These are phyloP conservation scores for Exophiala sp. DNA, from an alignment of 2,329 filamentous ascomycete species.

Conservation along the genomic window DNA sequence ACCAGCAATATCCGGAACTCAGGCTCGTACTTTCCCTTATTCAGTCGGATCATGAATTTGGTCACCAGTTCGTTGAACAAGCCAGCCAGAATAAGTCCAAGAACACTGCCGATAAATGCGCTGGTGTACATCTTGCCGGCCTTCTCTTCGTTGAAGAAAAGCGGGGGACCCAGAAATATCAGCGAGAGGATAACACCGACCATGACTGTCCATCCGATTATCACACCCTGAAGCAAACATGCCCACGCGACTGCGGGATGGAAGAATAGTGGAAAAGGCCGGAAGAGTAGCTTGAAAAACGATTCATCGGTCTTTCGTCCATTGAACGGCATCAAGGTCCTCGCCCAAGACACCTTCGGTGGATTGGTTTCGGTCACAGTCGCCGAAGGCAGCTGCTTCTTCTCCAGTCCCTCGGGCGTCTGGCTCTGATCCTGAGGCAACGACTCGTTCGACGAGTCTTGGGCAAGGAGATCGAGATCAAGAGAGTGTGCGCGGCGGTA, in stretches of 20 bases:
- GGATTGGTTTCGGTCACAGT: slow-evolving; percentile 6
- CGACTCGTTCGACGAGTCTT: slow-evolving; percentile 16
- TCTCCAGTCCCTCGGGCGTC: slow-evolving; percentile 6
- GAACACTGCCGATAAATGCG: slow-evolving; percentile 73
- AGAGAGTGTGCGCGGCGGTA: slow-evolving; percentile 61
- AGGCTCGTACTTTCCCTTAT: slow-evolving; percentile 80
- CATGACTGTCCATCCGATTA: slow-evolving; percentile 95
- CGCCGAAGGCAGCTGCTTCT: slow-evolving; percentile 15
- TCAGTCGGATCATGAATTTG: slow-evolving; percentile 62
- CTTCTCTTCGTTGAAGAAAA: slow-evolving; percentile 73
- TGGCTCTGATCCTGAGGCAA: slow-evolving; percentile 2
- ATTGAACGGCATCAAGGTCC: slow-evolving; percentile 65
- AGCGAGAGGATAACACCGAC: slow-evolving; percentile 78
- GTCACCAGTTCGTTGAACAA: slow-evolving; percentile 67
- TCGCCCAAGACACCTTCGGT: slow-evolving; percentile 51
- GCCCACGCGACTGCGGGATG: slow-evolving; percentile 83
- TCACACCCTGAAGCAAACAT: slow-evolving; percentile 73
- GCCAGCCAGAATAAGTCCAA: slow-evolving; percentile 72
- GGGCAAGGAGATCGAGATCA: slow-evolving; percentile 52
- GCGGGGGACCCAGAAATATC: slow-evolving; percentile 72
- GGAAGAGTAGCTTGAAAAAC: slow-evolving; percentile 59
- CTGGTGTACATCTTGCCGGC: slow-evolving; percentile 84
- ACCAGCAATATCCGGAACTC: slow-evolving; percentile 84
- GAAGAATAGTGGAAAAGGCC: slow-evolving; percentile 74
- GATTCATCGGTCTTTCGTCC: slow-evolving; percentile 73